Evolutionary conservation across 1,284 basidiomycete genomes (phyloP), one percentile per base, ranked within the genome.

Genomic region (Crepidotus sp.): DNA sequence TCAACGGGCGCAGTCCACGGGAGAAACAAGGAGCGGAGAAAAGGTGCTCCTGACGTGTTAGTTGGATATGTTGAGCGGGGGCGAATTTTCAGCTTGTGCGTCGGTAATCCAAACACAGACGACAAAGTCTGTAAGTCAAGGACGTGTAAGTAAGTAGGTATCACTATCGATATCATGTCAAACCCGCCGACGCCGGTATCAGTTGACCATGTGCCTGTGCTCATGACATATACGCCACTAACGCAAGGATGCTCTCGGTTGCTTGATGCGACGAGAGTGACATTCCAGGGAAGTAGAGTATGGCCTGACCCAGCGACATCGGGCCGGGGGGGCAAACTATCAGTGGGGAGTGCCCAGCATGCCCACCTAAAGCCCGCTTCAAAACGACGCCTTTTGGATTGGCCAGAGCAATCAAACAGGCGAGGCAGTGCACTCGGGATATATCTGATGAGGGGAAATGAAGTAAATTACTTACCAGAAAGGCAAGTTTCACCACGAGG

Each of bases 1-100:
- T 54, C 54, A 25, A 42, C 54, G 50, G 47, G 52, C 54, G 46
- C 49, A 45, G 45, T 55, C 54, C 59, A 66, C 41, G 66, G 60
- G 29, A 74, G 48, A 53, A 83, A 81, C 19, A 82, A 59, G 5
- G 72, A 70, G 22, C 70, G 67, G 11, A 83, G 65, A 52, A 83
- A 77, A 5, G 65, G 60, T 26, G 58, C 59, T 14, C 59, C 46
- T 14, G 47, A 41, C n/a, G 49, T 42, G 15, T 52, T 42, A 29
- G 43, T 44, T 14, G 54, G 44, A 39, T 50, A 46, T 17, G 46
- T 42, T 14, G 50, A 42, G 17, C 50, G 54, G 3, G 62, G 55
- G 30, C 67, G 61, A 49, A 78, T 64, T 58, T 71, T 81, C 45
- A 77, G 55, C 57, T 71, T 78, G 52, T 80, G 76, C 1, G 75